phyloP scores from a whole-genome alignment of 1,139 yeast genomes.

The Kazachstania sp. region DNA sequence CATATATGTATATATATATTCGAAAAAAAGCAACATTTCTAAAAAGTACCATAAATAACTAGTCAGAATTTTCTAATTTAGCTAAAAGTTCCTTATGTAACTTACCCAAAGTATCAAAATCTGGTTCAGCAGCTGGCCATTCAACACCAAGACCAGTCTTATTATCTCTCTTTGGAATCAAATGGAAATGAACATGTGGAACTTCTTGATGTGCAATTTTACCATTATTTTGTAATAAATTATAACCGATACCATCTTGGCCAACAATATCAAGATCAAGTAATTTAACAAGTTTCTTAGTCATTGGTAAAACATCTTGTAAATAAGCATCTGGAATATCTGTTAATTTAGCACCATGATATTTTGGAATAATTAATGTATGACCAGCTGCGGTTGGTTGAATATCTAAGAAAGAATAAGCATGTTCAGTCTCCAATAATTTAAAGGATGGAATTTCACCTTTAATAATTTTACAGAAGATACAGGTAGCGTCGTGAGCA shows the following conservation, averaged over 20 bases:
- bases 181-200: conserved; percentile 91
- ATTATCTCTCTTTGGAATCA: conserved; percentile 73
- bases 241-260: conserved; percentile 65
- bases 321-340: conserved; percentile 85
- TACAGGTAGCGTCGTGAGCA: conserved; percentile 49
- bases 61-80: conserved; percentile 35
- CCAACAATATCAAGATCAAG: conserved; percentile 52
- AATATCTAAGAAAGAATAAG: conserved; percentile 83
- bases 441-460: conserved; percentile 93
- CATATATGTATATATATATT: neutral
- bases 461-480: conserved; percentile 86
- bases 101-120: conserved; percentile 58
- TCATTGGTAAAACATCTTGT: conserved; percentile 75
- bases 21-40: neutral
- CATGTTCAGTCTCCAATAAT: conserved; percentile 68
- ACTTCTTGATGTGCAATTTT: conserved; percentile 89
- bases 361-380: conserved; percentile 79
- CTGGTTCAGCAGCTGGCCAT: conserved; percentile 83
- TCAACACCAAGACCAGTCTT: conserved; percentile 73
- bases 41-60: neutral
- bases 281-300: conserved; percentile 73
- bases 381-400: conserved; percentile 89
- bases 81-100: conserved; percentile 55
- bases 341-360: conserved; percentile 87
- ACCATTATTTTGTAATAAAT: conserved; percentile 86